phyloP scores from a whole-genome alignment of 108 stramenopile species.

The Ochromonas danica region DNA sequence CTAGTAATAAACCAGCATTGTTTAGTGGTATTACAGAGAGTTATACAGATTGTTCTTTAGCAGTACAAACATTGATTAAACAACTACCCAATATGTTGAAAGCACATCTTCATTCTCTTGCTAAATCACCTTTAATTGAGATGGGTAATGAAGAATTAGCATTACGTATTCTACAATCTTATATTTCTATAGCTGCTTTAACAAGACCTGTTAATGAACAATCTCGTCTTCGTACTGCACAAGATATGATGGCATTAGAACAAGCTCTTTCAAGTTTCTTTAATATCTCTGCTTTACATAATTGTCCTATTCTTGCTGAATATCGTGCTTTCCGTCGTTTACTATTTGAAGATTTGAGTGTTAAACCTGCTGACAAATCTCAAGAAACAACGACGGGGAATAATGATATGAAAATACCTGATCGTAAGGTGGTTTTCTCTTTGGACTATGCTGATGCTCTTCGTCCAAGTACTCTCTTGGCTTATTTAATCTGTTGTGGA shows the following conservation, averaged over 20 bases:
- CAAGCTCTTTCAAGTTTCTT: background rate
- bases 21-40: background rate
- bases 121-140: background rate
- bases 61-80: background rate
- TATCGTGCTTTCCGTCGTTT: background rate
- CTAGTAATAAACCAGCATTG: background rate
- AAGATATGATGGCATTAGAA: conserved; percentile 21
- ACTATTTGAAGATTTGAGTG: background rate
- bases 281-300: background rate
- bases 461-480: background rate
- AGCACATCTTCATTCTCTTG: background rate
- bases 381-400: background rate
- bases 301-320: background rate
- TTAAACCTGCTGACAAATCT: too few relatives aligned
- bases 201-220: background rate
- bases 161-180: background rate
- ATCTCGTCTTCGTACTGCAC: background rate
- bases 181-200: background rate
- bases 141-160: background rate
- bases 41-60: background rate
- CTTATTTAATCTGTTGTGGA: background rate
- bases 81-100: background rate
- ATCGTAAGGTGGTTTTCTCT: too few relatives aligned
- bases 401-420: background rate
- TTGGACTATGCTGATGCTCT: background rate